Conservation (phyloP, 805 yeast genomes). For the Jamesozyma piceae region DNA sequence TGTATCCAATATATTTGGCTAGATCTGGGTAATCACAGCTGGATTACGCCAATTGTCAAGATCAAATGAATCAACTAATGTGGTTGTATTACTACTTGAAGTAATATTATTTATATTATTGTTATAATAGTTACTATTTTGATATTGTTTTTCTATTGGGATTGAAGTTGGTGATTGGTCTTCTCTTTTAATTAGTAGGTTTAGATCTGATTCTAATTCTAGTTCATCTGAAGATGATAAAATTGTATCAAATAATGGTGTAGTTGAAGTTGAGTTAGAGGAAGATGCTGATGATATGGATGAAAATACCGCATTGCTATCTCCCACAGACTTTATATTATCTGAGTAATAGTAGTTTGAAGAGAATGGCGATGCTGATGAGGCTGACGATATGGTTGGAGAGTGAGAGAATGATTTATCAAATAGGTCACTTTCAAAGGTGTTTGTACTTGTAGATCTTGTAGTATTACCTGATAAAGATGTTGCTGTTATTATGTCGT, state of each 20-base stretch:
- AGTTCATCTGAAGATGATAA: not conserved
- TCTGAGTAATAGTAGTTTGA: not conserved
- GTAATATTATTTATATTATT: not conserved
- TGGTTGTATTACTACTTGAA: not conserved
- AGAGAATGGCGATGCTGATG: not conserved
- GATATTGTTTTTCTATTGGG: not conserved
- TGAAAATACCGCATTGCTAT: not conserved
- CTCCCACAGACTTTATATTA: not conserved
- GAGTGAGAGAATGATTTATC: not conserved
- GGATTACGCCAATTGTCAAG: slow-evolving; percentile 40
- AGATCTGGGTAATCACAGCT: slow-evolving; percentile 32
- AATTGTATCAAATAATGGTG: not conserved
- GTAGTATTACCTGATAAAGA: not conserved
- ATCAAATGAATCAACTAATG: slow-evolving; percentile 23
- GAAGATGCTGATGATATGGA: not conserved
- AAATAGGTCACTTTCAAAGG: too few relatives aligned
- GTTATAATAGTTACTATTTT: too few relatives aligned
- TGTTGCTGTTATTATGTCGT: not conserved
- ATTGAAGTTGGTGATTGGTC: not conserved
- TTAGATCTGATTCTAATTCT: not conserved
- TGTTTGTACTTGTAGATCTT: not conserved
- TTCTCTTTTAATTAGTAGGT: not conserved
- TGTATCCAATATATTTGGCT: too few relatives aligned
- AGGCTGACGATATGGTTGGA: not conserved
- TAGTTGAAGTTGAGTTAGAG: not conserved